Conservation (phyloP, 208 protist species). For the Leishmania arabica region DNA sequence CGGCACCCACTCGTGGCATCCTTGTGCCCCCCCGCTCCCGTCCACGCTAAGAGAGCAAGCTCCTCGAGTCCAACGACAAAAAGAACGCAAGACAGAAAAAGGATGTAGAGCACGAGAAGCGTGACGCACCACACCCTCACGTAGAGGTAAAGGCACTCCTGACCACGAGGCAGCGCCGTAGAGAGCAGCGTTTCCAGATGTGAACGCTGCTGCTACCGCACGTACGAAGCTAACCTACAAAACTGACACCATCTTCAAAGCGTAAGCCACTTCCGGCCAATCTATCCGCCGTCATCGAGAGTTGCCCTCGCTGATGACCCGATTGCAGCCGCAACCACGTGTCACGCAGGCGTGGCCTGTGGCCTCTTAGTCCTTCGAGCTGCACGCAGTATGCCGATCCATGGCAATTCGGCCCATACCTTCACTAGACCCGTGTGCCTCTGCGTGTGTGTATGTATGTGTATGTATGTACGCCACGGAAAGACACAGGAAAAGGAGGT, state of each 20-base stretch:
- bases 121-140: neutral
- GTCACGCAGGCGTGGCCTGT: neutral
- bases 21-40: too few species aligned
- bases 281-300: neutral
- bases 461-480: neutral
- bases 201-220: neutral
- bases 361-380: neutral
- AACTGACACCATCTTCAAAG: neutral
- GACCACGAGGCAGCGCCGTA: neutral
- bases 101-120: neutral
- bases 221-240: neutral
- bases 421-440: neutral
- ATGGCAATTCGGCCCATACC: neutral
- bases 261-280: neutral
- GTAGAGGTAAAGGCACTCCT: neutral
- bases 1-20: neutral
- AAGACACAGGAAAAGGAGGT: neutral
- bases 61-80: too few species aligned
- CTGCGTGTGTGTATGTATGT: neutral
- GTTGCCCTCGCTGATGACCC: neutral
- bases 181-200: neutral
- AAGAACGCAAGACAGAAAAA: neutral
- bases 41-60: neutral
- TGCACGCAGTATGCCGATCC: neutral
- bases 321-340: neutral